Base-by-base conservation (phyloP, 257 asterid genomes). In the Linaria vulgaris region DNA sequence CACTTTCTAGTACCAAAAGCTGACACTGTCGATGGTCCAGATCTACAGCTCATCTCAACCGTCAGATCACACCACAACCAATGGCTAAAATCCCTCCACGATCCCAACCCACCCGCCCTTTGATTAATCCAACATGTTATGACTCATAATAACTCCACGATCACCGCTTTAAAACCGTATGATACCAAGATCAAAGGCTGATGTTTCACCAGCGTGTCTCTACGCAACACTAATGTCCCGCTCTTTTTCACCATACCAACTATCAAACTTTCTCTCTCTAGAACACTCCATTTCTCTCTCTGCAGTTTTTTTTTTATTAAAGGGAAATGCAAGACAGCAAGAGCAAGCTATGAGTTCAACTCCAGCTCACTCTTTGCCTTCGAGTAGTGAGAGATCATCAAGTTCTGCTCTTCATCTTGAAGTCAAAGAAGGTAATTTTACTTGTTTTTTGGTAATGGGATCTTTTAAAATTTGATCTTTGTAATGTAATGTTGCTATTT, bases 381-480 rank as follows among this genome's bases (percentile, higher is more conserved):
- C 94, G 8, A 85, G 90, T 53, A 80, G 94, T 55, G 94, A 85
- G 64, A 85, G 90, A 80, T 85, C 94, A 70, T 85, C 94, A 11
- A 83, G 90, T 69, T 80, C 94, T 22, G 90, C 88, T 16, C 84
- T 76, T 65, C 89, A 82, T 25, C 30, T 53, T 67, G 94, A 80
- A 53, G 61, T 72, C 56, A 83, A 77, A 83, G 84, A 85, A 76
- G 90, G 94, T 83, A 45, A 27, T 58, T 45, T 37, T 21, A 21
- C 14, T 30, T 41, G 5, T 5, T 57, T 17, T 34, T 13, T 10
- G n/a, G 0, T 34, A 10, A 31, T 54, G 31, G 9, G 6, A 3
- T 67, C 54, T 46, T 9, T 45, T 11, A 25, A 27, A 27, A 2
- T 27, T 27, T 27, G 6, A 27, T 27, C 34, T 27, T 27, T 27